phyloP scores from a whole-genome alignment of 768 basidiomycete species.

The Trametes elegans region DNA sequence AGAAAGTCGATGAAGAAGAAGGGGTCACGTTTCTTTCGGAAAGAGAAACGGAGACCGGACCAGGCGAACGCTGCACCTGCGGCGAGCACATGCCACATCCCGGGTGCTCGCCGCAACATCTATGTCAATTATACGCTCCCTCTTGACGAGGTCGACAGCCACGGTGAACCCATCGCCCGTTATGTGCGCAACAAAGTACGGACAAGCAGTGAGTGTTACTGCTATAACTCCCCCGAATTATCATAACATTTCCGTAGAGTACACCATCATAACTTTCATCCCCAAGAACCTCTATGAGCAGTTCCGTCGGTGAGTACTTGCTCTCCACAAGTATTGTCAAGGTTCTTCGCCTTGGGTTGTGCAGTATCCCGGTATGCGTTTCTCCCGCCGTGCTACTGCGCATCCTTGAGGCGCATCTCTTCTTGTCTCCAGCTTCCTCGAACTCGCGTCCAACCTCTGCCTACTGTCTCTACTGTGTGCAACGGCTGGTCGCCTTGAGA shows the following conservation, averaged over 20 bases:
- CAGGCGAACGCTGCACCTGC: conserved; percentile 29
- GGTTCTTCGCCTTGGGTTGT: too few species aligned
- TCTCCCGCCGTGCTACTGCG: too few species aligned
- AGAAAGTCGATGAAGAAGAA: conserved; percentile 48
- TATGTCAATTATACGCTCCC: conserved; percentile 77
- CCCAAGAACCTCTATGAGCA: conserved; percentile 96
- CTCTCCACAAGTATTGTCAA: not conserved
- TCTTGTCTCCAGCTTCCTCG: too few species aligned
- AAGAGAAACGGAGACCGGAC: conserved; percentile 48
- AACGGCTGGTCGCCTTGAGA: too few species aligned
- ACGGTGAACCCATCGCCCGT: conserved; percentile 75
- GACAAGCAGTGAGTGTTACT: conserved; percentile 70
- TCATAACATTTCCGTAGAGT: conserved; percentile 50
- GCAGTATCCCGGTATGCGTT: too few species aligned
- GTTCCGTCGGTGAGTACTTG: conserved; percentile 67
- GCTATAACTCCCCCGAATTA: conserved; percentile 1
- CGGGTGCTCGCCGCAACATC: conserved; percentile 65
- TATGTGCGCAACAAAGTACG: conserved; percentile 93
- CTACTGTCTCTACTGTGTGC: too few species aligned
- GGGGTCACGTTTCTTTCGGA: conserved; percentile 55
- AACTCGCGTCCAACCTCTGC: too few species aligned
- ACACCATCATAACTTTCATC: conserved; percentile 85
- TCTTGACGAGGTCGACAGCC: conserved; percentile 57
- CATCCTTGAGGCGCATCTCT: too few species aligned
- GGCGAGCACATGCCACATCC: conserved; percentile 33